Evolutionary conservation across 306 rosid genomes (phyloP).

Genomic region (Cucurbita ficifolia): DNA sequence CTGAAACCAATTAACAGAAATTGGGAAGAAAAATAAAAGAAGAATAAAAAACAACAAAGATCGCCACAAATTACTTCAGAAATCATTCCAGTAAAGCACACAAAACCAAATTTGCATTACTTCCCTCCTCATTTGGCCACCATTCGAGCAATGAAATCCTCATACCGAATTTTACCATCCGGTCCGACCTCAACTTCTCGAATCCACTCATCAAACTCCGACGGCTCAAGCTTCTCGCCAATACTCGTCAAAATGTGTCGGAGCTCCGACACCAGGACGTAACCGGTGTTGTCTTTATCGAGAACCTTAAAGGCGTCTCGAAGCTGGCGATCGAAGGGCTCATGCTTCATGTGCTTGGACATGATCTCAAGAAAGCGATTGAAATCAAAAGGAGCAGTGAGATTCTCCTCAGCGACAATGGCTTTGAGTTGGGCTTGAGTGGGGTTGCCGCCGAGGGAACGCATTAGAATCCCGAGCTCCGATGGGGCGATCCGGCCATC

Average conservation of each 20-base stretch:
- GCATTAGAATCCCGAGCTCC: conserved; percentile 96
- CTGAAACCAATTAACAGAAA: conserved; percentile 3
- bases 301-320: conserved; percentile 92
- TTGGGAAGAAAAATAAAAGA: neutral
- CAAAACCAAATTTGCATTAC: conserved; percentile 7
- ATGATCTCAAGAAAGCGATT: conserved; percentile 71
- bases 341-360: conserved; percentile 90
- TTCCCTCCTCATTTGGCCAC: conserved; percentile 62
- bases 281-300: conserved; percentile 76
- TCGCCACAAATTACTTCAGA: conserved; percentile 14
- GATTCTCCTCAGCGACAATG: conserved; percentile 64
- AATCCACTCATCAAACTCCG: conserved; percentile 98
- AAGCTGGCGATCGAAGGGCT: conserved; percentile 93
- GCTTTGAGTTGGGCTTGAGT: conserved; percentile 94
- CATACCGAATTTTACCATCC: conserved; percentile 92
- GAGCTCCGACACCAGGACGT: conserved; percentile 71
- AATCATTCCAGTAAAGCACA: conserved; percentile 7
- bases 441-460: conserved; percentile 91
- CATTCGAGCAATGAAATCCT: conserved; percentile 93
- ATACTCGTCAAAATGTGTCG: conserved; percentile 88
- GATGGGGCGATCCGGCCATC: conserved; percentile 92
- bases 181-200: conserved; percentile 80
- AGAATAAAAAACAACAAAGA: neutral
- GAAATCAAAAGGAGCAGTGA: conserved; percentile 71
- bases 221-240: conserved; percentile 90